A percentile compares a stretch with the other conserved stretches of the same genome.
These are phyloP conservation scores for Cymbopogon flexuosus DNA, from an alignment of 202 grass and related monocot genomes.

Conservation along the genomic window DNA sequence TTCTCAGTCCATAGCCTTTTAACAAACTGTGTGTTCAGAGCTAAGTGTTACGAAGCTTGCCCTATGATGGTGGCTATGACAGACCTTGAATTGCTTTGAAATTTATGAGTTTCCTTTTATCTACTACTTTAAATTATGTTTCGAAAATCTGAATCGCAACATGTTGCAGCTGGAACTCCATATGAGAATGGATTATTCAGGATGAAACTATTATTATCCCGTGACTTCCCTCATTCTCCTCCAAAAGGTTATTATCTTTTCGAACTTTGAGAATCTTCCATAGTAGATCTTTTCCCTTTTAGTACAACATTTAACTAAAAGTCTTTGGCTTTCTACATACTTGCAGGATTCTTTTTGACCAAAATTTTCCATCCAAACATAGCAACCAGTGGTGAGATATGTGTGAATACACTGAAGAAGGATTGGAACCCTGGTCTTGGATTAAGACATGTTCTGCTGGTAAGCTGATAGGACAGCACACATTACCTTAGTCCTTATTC, in stretches of 20 bases:
- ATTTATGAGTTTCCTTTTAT: background rate
- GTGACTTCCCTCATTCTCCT: slow-evolving; percentile 76
- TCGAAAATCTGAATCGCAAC: background rate
- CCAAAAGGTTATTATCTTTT: slow-evolving; percentile 58
- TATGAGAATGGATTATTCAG: slow-evolving; percentile 88
- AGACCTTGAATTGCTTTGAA: background rate
- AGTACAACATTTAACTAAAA: background rate
- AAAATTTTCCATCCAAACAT: slow-evolving; percentile 99
- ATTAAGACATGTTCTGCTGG: slow-evolving; percentile 80
- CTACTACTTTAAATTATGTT: background rate
- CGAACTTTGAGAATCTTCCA: slow-evolving; percentile 1
- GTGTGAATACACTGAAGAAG: slow-evolving; percentile 89
- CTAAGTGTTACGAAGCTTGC: slow-evolving; percentile 5
- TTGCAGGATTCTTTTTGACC: slow-evolving; percentile 74
- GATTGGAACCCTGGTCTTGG: slow-evolving; percentile 92
- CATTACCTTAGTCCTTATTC: background rate
- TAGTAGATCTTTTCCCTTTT: background rate
- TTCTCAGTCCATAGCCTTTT: background rate
- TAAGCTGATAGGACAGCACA: slow-evolving; percentile 23
- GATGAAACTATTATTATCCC: slow-evolving; percentile 80
- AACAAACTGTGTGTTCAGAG: background rate
- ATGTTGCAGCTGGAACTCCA: slow-evolving; percentile 74
- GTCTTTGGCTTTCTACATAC: slow-evolving; percentile 8
- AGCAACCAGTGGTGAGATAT: slow-evolving; percentile 82
- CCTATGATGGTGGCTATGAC: background rate